These are phyloP conservation scores for Torulaspora gathmanii DNA, from an alignment of 805 yeast species.

Conservation along the genomic window DNA sequence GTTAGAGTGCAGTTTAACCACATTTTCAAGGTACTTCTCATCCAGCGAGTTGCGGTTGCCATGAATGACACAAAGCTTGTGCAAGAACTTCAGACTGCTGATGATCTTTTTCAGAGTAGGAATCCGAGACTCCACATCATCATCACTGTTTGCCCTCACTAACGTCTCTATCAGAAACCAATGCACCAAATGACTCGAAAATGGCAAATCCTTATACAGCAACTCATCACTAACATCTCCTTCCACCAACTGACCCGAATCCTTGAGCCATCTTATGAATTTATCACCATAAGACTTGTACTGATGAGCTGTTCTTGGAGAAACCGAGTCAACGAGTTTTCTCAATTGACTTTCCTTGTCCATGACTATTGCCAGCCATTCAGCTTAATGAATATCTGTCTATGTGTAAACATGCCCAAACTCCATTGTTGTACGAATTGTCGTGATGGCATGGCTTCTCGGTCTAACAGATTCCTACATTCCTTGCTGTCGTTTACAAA, in stretches of 20 bases:
- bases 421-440: not conserved
- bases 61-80: slow-evolving; percentile 22
- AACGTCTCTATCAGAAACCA: slow-evolving; percentile 27
- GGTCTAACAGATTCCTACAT: not conserved
- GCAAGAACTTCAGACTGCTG: slow-evolving; percentile 25
- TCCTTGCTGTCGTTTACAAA: not conserved
- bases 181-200: slow-evolving; percentile 26
- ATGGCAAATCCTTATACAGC: slow-evolving; percentile 21
- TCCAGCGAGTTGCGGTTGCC: slow-evolving; percentile 18
- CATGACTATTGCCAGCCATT: not conserved
- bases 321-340: slow-evolving; percentile 23
- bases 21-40: slow-evolving; percentile 22
- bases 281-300: slow-evolving; percentile 29
- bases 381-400: not conserved
- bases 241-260: slow-evolving; percentile 3
- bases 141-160: slow-evolving; percentile 7
- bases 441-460: not conserved
- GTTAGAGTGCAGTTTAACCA: slow-evolving; percentile 19
- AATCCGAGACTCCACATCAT: slow-evolving; percentile 12
- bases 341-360: slow-evolving; percentile 13
- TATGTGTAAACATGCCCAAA: not conserved
- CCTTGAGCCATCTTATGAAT: slow-evolving; percentile 29
- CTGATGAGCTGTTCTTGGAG: slow-evolving; percentile 29
- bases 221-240: slow-evolving; percentile 4
- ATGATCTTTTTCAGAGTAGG: slow-evolving; percentile 23